Evolutionary conservation across 345 rosid genomes (phyloP), one percentile per base, ranked within the genome.

Genomic region (Melaleuca quinquenervia): DNA sequence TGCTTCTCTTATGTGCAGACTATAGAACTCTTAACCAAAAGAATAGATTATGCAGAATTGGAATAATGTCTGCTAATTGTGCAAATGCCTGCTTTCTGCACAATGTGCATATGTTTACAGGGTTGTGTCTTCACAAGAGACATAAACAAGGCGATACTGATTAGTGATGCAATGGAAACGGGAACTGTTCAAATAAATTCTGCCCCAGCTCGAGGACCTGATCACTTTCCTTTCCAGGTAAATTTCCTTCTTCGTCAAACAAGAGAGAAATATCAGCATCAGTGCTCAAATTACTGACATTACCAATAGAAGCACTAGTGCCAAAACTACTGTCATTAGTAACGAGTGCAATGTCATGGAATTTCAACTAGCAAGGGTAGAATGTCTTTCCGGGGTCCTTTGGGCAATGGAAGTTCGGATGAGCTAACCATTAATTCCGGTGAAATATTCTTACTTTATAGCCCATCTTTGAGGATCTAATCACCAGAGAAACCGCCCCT

Each of bases 141-240:
- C 90, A 93, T 97, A 82, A 96, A 95, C 88, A 97, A 96, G 87
- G 99, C 99, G 16, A 88, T 97, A 75, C 76, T 97, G 90, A 93
- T 96, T 82, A 93, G 99, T 78, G 99, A 97, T 82, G 99, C 99
- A 84, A 97, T 97, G 99, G 99, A 97, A 90, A 94, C 99, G 0
- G 99, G 99, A 48, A 97, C 99, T 0, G 99, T 97, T 89, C 99
- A 95, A 91, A 97, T 97, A 84, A 97, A 97, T 94, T 97, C 99
- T 2, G 99, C 99, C 1, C 99, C 99, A 7, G 99, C 99, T 89
- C 96, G 99, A 16, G 99, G 99, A 70, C 99, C 99, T 0, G 99
- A 97, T 85, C 99, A 97, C 88, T 97, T 97, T 85, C 99, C 99
- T 52, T 97, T 97, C 93, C 99, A 97, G 99, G 99, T 97, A 53